Conservation (phyloP, 345 rosid species). For the Combretum micranthum region DNA sequence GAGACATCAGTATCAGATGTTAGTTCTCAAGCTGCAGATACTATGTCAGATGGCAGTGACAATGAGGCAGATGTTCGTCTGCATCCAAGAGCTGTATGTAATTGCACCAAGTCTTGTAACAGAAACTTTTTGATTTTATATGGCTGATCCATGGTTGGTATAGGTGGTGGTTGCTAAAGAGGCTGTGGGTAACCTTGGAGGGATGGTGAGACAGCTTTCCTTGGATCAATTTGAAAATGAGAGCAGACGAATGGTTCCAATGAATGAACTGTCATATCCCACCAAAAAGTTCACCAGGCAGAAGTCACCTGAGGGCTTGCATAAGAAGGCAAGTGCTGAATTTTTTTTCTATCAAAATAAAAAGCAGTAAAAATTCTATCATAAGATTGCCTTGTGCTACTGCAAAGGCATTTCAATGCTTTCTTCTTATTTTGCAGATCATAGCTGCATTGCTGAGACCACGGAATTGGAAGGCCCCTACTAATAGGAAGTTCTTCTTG, state of each 20-base stretch:
- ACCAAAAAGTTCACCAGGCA: slow-evolving; percentile 80
- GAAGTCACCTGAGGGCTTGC: slow-evolving; percentile 90
- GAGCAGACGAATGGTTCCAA: slow-evolving; percentile 92
- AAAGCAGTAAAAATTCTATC: background rate
- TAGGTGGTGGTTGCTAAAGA: slow-evolving; percentile 99
- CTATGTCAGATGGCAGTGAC: slow-evolving; percentile 61
- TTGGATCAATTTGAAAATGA: slow-evolving; percentile 97
- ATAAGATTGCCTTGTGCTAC: background rate
- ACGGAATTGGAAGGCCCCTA: slow-evolving; percentile 95
- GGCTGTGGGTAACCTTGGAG: slow-evolving; percentile 86
- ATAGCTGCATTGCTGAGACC: slow-evolving; percentile 86
- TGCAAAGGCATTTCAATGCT: slow-evolving; percentile 5
- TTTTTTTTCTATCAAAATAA: background rate
- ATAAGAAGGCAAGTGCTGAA: slow-evolving; percentile 62
- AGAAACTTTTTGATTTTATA: background rate
- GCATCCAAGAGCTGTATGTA: slow-evolving; percentile 96
- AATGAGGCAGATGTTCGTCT: slow-evolving; percentile 86
- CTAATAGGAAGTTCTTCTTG: slow-evolving; percentile 83
- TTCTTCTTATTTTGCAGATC: slow-evolving; percentile 47
- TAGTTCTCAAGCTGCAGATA: slow-evolving; percentile 59
- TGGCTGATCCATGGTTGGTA: background rate
- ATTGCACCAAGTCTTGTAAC: slow-evolving; percentile 4
- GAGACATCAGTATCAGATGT: slow-evolving; percentile 73
- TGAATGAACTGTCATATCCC: slow-evolving; percentile 59
- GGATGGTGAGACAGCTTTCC: slow-evolving; percentile 97